Conservation (phyloP, 179 eudicot species). For the Carnegiea gigantea region DNA sequence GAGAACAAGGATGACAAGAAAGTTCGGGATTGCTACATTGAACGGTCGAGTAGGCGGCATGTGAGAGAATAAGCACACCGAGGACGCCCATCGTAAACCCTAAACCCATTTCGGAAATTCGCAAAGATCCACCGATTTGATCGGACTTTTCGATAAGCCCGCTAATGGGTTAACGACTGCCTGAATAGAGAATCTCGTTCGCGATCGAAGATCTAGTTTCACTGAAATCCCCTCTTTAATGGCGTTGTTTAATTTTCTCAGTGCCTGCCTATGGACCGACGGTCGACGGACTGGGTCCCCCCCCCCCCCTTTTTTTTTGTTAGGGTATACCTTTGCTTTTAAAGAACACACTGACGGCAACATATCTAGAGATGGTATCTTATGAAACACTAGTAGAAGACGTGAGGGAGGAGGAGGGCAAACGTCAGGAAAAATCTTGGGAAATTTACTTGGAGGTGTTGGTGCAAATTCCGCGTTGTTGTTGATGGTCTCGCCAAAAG, state of each 20-base stretch:
- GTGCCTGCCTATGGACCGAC: background rate
- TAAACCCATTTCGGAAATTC: constrained; percentile 37
- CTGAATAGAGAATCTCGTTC: background rate
- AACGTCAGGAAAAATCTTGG: too few species aligned
- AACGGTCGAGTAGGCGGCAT: constrained; percentile 81
- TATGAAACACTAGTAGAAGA: too few species aligned
- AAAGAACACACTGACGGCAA: too few species aligned
- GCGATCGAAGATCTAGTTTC: constrained; percentile 6
- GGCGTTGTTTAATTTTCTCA: background rate
- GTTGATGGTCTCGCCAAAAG: too few species aligned
- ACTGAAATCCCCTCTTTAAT: background rate
- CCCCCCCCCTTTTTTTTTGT: too few species aligned
- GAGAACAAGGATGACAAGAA: too few species aligned
- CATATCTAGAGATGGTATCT: too few species aligned
- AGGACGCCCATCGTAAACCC: constrained; percentile 59
- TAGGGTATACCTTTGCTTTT: too few species aligned
- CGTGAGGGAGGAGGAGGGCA: too few species aligned
- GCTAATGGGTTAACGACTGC: background rate
- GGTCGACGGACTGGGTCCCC: too few species aligned
- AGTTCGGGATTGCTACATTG: constrained; percentile 46
- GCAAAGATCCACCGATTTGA: background rate
- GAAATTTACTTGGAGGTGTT: too few species aligned
- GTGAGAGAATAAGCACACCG: constrained; percentile 69
- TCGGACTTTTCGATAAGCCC: background rate
- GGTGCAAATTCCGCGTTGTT: too few species aligned